Evolutionary conservation across 768 basidiomycete genomes (phyloP).

Genomic region (Hygrophorus pudorinus): DNA sequence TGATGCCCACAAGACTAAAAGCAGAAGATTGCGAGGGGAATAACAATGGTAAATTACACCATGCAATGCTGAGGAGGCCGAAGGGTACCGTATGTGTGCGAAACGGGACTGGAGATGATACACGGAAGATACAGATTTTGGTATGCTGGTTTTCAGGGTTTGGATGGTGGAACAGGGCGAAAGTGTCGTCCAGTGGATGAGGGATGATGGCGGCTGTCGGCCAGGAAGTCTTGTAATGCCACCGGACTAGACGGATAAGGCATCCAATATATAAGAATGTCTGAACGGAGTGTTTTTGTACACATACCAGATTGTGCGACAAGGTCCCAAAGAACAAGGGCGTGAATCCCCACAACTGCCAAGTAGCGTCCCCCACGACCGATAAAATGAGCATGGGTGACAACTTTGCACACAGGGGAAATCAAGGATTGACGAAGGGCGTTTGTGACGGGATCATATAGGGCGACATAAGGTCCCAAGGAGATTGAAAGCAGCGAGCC

Average conservation of each 20-base stretch:
- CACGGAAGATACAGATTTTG: constrained; percentile 38
- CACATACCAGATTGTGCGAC: constrained; percentile 48
- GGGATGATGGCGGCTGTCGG: constrained; percentile 38
- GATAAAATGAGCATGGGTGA: constrained; percentile 49
- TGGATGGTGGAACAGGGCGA: constrained; percentile 44
- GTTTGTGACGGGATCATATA: constrained; percentile 67
- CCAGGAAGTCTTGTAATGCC: constrained; percentile 35
- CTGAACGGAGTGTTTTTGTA: background rate
- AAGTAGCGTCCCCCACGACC: constrained; percentile 67
- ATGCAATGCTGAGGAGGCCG: constrained; percentile 39
- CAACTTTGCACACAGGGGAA: constrained; percentile 39
- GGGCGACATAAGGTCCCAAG: constrained; percentile 51
- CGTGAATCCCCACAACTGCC: constrained; percentile 36
- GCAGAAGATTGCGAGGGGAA: constrained; percentile 14
- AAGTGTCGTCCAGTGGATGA: constrained; percentile 47
- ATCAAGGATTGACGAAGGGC: constrained; percentile 49
- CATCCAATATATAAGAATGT: background rate
- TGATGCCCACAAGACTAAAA: constrained; percentile 63
- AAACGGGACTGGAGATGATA: constrained; percentile 34
- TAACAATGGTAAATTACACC: constrained; percentile 21
- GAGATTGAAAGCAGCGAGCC: constrained; percentile 75
- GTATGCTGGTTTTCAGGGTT: constrained; percentile 22
- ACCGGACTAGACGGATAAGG: constrained; percentile 38
- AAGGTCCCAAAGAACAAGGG: constrained; percentile 67
- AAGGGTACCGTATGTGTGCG: constrained; percentile 47